A percentile compares a stretch with the other conserved stretches of the same genome.
phyloP scores from a whole-genome alignment of 129 eudicot species.

The Deinandra increscens region DNA sequence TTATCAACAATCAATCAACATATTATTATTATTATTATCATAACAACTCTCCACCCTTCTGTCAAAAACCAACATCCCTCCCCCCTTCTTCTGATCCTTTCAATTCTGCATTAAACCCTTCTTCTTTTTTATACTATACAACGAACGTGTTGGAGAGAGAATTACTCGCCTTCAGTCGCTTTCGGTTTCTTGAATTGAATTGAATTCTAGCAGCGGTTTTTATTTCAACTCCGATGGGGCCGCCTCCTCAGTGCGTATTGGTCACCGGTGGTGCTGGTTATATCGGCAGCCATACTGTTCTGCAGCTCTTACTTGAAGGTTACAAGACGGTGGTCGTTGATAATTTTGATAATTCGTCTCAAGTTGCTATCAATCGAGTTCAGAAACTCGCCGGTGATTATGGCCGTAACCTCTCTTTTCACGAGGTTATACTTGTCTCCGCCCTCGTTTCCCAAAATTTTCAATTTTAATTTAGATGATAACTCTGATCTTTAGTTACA shows the following conservation, averaged over 20 bases:
- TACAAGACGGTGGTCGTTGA: slow-evolving; percentile 70
- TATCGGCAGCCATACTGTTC: slow-evolving; percentile 84
- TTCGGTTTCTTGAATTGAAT: too few species aligned
- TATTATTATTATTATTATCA: too few species aligned
- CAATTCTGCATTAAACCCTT: slow-evolving; percentile 3
- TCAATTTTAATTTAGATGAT: slow-evolving; percentile 6
- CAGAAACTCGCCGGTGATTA: slow-evolving; percentile 60
- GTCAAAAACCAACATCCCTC: slow-evolving; percentile 22
- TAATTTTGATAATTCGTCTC: slow-evolving; percentile 76
- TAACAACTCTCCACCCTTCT: slow-evolving; percentile 10
- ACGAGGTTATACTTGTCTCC: slow-evolving; percentile 46
- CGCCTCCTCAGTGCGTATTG: slow-evolving; percentile 54
- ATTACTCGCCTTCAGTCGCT: too few species aligned
- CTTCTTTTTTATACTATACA: too few species aligned
- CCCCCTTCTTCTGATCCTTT: slow-evolving; percentile 18
- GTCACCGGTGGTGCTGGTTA: slow-evolving; percentile 97
- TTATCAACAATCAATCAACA: too few species aligned
- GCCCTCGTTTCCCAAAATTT: neutral
- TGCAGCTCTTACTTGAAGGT: slow-evolving; percentile 69
- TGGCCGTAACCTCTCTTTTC: slow-evolving; percentile 62
- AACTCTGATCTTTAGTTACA: neutral
- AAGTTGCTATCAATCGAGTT: slow-evolving; percentile 61
- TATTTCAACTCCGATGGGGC: slow-evolving; percentile 38
- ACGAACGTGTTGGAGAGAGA: too few species aligned
- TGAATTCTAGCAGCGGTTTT: too few species aligned